phyloP scores from a whole-genome alignment of 2,329 filamentous ascomycete species.

The Diplodia intermedia region DNA sequence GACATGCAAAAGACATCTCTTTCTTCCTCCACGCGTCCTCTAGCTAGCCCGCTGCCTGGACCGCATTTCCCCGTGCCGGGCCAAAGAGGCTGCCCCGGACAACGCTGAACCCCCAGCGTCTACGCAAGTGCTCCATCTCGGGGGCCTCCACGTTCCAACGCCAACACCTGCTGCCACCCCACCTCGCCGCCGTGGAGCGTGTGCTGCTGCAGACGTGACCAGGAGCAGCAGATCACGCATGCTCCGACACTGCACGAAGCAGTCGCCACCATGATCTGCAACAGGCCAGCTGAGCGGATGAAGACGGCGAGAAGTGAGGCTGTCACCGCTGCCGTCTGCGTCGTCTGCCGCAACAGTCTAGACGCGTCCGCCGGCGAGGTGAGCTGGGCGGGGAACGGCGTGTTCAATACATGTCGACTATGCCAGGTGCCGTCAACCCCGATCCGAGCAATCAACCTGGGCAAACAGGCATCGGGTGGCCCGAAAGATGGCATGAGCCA shows the following conservation, averaged over 20 bases:
- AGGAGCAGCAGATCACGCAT: slow-evolving; percentile 5
- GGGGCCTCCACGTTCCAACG: neutral
- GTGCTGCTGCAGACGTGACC: slow-evolving; percentile 7
- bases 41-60: slow-evolving; percentile 1
- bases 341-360: neutral
- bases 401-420: neutral
- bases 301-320: slow-evolving; percentile 24
- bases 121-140: neutral
- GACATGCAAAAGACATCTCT: neutral
- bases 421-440: no score
- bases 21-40: slow-evolving; percentile 1
- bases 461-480: neutral
- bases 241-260: slow-evolving; percentile 17
- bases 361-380: neutral
- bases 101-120: no score
- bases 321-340: neutral
- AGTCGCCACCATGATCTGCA: slow-evolving; percentile 14
- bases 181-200: neutral
- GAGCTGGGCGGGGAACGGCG: neutral
- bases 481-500: neutral
- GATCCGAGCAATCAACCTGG: neutral
- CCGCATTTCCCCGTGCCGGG: neutral
- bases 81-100: neutral
- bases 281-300: slow-evolving; percentile 3
- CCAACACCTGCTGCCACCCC: neutral